A percentile compares a stretch with the other conserved stretches of the same genome.
Evolutionary conservation across 495 filamentous ascomycete species (phyloP).

Genomic region (Neurospora africana): DNA sequence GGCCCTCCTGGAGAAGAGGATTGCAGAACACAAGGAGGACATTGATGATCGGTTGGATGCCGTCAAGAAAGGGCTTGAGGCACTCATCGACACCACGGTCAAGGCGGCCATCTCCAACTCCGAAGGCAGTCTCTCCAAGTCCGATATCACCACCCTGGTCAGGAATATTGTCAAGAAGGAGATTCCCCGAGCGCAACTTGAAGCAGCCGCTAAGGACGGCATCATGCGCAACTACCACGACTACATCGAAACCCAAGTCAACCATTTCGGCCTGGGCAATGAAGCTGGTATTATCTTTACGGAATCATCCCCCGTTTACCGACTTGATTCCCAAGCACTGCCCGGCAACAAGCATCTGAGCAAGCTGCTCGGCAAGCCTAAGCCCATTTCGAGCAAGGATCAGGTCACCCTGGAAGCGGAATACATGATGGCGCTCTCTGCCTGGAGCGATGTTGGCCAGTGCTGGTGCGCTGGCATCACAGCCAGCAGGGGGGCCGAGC

Average conservation of each 20-base stretch:
- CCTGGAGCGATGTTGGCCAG: conserved; percentile 52
- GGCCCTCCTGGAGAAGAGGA: conserved; percentile 9
- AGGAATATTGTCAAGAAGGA: conserved; percentile 25
- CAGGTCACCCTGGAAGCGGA: background rate
- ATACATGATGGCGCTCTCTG: conserved; percentile 31
- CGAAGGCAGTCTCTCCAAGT: conserved; percentile 12
- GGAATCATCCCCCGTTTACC: background rate
- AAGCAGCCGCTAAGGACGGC: conserved; percentile 18
- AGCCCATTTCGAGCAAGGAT: background rate
- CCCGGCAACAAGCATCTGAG: background rate
- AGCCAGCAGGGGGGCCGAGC: conserved; percentile 18
- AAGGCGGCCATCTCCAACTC: background rate
- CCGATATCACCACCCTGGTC: conserved; percentile 25
- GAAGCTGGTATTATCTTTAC: conserved; percentile 10
- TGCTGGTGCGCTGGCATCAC: conserved; percentile 52
- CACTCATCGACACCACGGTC: conserved; percentile 4
- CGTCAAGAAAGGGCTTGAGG: conserved; percentile 9
- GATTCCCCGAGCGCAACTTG: conserved; percentile 24
- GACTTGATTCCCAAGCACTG: background rate
- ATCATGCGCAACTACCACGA: conserved; percentile 17
- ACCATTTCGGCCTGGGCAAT: conserved; percentile 30
- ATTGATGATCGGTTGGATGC: conserved; percentile 11
- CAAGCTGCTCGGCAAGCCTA: background rate
- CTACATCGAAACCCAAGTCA: conserved; percentile 27
- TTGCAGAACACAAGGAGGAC: conserved; percentile 11